Evolutionary conservation across 164 flowering plant genomes (phyloP), one percentile per base, ranked within the genome.

Genomic region (Pachysandra terminalis): DNA sequence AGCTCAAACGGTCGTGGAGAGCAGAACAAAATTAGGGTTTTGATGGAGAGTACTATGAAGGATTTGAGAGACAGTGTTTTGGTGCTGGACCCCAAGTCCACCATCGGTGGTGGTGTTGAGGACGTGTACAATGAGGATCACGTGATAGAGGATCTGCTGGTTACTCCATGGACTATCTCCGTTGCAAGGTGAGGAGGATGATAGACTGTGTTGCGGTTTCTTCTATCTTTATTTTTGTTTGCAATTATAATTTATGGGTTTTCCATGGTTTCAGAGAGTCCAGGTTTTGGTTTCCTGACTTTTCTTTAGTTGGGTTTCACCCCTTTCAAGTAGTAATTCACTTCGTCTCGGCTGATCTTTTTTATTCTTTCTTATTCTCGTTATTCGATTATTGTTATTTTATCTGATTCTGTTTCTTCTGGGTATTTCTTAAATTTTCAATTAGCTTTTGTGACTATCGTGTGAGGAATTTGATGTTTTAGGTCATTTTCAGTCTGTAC

Each of bases 101-200:
- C 83, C 64, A 87, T 83, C 12, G 86, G 80, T 22, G 91, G 91
- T 41, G 93, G 93, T 45, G 90, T 88, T 28, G 77, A 78, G 73
- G 93, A 88, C 56, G 72, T 74, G 24, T 90, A 87, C 74, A 90
- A 87, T 28, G 96, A 88, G 77, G 93, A 90, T 73, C 53, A 66
- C 0, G 96, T 90, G 63, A 84, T 89, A 5, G 86, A 85, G 75
- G 91, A 88, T 49, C 90, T 81, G 70, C 81, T 77, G 40, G 79
- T 88, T 61, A 90, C 93, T 24, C 96, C 96, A 0, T 87, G 96
- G 92, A 81, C 90, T 28, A 54, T 76, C 73, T 81, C 87, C 6
- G 81, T 88, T 56, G 91, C 92, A 19, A 87, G 92, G 96, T 87
- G 64, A 71, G 69, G 22, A 21, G 6, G 14, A 15, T 22, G 62